Conservation (phyloP, 495 filamentous ascomycete genomes). For the Xylaria venustula region DNA sequence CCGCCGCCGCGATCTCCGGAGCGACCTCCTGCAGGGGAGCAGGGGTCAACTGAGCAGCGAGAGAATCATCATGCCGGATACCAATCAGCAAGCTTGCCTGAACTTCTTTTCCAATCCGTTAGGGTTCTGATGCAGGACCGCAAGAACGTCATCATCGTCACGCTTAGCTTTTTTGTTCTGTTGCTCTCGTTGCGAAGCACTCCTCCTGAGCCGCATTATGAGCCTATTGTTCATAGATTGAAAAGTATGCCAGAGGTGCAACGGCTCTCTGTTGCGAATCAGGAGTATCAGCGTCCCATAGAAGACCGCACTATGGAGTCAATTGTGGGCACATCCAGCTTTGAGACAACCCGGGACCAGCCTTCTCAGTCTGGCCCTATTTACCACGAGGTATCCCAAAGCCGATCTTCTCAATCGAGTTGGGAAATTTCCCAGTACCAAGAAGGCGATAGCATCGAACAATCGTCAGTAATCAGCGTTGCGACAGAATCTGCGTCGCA, state of each 20-base stretch:
- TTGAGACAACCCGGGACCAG: neutral
- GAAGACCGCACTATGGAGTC: neutral
- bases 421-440: neutral
- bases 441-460: neutral
- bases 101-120: constrained; percentile 67
- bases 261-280: constrained; percentile 10
- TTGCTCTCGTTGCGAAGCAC: constrained; percentile 47
- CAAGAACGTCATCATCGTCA: constrained; percentile 66
- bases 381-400: neutral
- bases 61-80: constrained; percentile 16
- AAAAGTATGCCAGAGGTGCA: constrained; percentile 16
- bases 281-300: constrained; percentile 1
- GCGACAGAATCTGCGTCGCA: neutral
- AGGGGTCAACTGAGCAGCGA: constrained; percentile 17
- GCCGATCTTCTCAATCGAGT: neutral
- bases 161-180: constrained; percentile 59
- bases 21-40: neutral
- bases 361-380: neutral
- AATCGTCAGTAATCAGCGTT: neutral
- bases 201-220: constrained; percentile 16
- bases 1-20: constrained; percentile 23
- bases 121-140: constrained; percentile 65
- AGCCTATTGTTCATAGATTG: constrained; percentile 26
- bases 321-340: neutral
- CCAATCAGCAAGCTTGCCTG: constrained; percentile 48